phyloP scores from a whole-genome alignment of 2,329 filamentous ascomycete genomes.

The Colletotrichum siamense region DNA sequence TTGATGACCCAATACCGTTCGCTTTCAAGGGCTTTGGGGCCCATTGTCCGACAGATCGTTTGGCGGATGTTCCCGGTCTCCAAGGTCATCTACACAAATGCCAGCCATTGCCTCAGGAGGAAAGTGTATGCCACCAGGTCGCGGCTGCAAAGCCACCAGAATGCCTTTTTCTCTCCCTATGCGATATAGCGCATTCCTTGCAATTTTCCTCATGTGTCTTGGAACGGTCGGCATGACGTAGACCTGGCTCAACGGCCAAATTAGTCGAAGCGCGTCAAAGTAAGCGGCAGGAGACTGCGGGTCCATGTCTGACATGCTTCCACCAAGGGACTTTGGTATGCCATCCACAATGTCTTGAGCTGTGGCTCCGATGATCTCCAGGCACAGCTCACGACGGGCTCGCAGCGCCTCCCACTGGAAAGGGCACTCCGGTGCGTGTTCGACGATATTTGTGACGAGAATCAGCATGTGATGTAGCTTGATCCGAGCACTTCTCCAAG shows the following conservation, averaged over 20 bases:
- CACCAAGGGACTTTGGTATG: constrained; percentile 30
- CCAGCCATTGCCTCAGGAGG: neutral
- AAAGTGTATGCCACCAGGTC: neutral
- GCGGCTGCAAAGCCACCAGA: constrained; percentile 35
- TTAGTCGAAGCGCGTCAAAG: constrained; percentile 41
- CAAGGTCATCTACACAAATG: neutral
- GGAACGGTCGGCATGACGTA: constrained; percentile 33
- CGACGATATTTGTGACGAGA: constrained; percentile 38
- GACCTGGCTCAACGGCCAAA: constrained; percentile 42
- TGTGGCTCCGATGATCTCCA: constrained; percentile 29
- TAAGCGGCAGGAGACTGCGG: constrained; percentile 33
- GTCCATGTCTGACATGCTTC: constrained; percentile 27
- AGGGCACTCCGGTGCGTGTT: constrained; percentile 31
- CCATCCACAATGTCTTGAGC: constrained; percentile 33
- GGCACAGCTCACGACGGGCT: constrained; percentile 32
- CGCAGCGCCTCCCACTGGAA: constrained; percentile 29
- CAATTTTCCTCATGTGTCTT: constrained; percentile 30
- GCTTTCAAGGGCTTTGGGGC: neutral
- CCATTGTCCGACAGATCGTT: neutral
- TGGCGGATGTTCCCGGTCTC: neutral
- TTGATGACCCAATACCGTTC: neutral
- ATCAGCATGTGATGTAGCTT: constrained; percentile 39
- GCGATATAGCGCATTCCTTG: constrained; percentile 31
- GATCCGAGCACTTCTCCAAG: constrained; percentile 36
- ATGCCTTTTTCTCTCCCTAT: constrained; percentile 43